Base-by-base conservation (phyloP, 176 grass and related monocot species). In the Carex kokanica region DNA sequence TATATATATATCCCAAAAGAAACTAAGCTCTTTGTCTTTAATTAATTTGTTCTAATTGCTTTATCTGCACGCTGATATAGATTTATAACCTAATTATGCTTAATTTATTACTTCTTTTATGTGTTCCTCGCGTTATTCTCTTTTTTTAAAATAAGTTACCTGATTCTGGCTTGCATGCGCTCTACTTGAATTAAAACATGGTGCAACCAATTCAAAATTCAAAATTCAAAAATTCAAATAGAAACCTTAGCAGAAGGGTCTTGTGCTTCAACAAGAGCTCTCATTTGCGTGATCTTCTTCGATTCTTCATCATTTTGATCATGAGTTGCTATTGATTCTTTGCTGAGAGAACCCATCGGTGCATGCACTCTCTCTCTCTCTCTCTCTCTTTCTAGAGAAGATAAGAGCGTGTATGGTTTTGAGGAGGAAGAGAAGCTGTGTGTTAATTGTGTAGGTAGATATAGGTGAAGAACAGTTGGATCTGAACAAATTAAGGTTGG, bases 231-330 rank as follows among this genome's bases (percentile, higher is more conserved):
- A 3, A 18, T 49, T 16, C 5, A 64, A 34, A 24, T 23, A 70
- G 23, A 49, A 53, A 96, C 94, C 94, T 93, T 93, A 78, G 87
- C 82, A 38, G 85, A 66, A 8, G 87, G 91, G 74, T 97, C 94
- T 83, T 91, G 87, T 8, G 84, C 89, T 60, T 93, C 81, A 4
- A 91, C 88, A 12, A 88, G 71, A 51, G 63, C 75, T 85, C 91
- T 91, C 70, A 97, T 83, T 72, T 90, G 83, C 7, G 84, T 85
- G 49, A 93, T 83, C 83, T 86, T 90, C 86, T 91, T 89, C 85
- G 83, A 83, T 81, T 93, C 93, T 47, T 63, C 64, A 23, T 41
- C 23, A 27, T 53, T 85, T 25, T 81, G 82, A 23, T 74, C 85
- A 0, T 38, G 21, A 18, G 8, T 49, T 56, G 15, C 58, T 43